Evolutionary conservation across 305 asterid genomes (phyloP).

Genomic region (Fraxinus albicans): DNA sequence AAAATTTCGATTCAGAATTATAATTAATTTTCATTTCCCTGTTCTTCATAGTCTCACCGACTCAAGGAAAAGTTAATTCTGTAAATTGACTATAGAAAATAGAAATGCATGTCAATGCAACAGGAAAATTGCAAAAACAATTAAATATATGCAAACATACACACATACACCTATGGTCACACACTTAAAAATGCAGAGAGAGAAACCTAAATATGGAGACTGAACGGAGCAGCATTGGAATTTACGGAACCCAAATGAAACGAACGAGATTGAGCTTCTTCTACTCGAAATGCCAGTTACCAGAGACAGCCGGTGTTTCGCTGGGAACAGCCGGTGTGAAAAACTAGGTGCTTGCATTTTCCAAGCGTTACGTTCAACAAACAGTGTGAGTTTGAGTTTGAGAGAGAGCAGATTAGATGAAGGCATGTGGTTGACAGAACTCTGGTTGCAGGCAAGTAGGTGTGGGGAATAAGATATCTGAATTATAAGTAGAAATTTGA

Average conservation of each 20-base stretch:
- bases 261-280: constrained; percentile 22
- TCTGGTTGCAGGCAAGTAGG: too few relatives aligned
- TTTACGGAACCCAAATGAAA: constrained; percentile 18
- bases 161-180: neutral
- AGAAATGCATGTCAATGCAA: neutral
- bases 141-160: neutral
- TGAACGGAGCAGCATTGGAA: constrained; percentile 43
- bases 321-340: constrained; percentile 29
- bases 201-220: constrained; percentile 40
- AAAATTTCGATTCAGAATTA: neutral
- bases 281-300: constrained; percentile 18
- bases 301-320: constrained; percentile 17
- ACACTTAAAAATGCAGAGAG: neutral
- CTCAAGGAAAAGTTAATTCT: neutral
- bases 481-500: too few relatives aligned
- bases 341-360: neutral
- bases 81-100: neutral
- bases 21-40: neutral
- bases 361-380: too few relatives aligned
- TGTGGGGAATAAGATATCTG: too few relatives aligned
- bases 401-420: too few relatives aligned
- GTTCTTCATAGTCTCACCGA: too few relatives aligned
- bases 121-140: neutral
- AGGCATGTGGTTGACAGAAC: too few relatives aligned
- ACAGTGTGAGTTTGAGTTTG: too few relatives aligned